phyloP scores from a whole-genome alignment of 441 rosid genomes.

The Euphorbia neoarborescens region DNA sequence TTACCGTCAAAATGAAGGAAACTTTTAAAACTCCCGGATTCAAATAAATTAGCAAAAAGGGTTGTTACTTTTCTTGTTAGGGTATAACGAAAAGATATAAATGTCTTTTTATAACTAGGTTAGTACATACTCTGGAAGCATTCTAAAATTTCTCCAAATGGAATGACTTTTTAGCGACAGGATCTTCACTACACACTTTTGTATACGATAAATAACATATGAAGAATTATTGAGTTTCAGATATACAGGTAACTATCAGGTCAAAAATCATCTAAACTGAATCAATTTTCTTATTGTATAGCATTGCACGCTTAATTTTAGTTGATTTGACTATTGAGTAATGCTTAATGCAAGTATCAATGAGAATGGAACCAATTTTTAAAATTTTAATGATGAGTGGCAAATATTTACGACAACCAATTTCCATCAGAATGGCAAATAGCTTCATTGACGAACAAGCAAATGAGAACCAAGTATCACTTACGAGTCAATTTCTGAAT shows the following conservation, averaged over 20 bases:
- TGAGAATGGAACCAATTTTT: neutral
- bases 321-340: neutral
- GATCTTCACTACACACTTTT: neutral
- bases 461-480: conserved; percentile 24
- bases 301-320: neutral
- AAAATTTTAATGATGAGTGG: neutral
- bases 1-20: no score
- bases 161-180: neutral
- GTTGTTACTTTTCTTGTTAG: no score
- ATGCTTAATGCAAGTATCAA: neutral
- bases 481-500: conserved; percentile 51
- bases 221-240: neutral
- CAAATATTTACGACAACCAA: no score
- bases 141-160: no score
- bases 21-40: no score
- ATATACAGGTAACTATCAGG: neutral
- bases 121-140: no score
- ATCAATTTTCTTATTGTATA: neutral
- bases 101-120: no score
- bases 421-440: neutral
- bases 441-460: neutral
- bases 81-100: no score
- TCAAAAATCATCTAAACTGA: neutral
- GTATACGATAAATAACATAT: no score
- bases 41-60: no score